Conservation (phyloP, 345 rosid genomes). For the Clausena lansium region DNA sequence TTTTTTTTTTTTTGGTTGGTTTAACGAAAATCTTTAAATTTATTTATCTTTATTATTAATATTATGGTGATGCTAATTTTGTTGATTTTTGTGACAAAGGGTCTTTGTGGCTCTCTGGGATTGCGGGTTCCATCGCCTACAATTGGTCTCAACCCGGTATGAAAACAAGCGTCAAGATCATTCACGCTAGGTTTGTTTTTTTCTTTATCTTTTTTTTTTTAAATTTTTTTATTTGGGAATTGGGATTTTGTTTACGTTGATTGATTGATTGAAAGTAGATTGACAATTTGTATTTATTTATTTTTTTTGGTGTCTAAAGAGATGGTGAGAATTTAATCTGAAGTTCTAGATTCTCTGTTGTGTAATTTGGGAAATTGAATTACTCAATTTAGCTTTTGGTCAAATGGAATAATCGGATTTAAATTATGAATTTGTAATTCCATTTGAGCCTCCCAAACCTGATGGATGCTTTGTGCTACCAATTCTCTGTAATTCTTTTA, state of each 20-base stretch:
- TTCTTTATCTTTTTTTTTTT: background rate
- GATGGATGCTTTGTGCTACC: background rate
- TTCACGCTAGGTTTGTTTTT: conserved; percentile 74
- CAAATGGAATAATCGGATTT: background rate
- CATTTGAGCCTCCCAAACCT: background rate
- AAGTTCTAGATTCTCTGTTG: background rate
- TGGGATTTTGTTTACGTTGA: background rate
- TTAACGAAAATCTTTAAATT: background rate
- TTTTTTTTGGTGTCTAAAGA: background rate
- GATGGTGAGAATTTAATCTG: background rate
- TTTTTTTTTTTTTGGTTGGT: background rate
- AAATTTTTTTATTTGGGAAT: background rate
- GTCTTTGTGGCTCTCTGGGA: conserved; percentile 83
- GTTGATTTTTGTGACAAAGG: conserved; percentile 35
- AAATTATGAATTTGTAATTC: background rate
- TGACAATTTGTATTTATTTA: too few relatives aligned
- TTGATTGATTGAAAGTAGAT: background rate
- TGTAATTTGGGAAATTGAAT: background rate
- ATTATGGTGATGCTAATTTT: background rate
- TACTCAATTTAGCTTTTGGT: background rate
- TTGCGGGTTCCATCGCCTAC: conserved; percentile 82
- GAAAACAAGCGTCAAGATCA: conserved; percentile 95
- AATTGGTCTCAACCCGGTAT: conserved; percentile 94
- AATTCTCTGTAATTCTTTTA: background rate
- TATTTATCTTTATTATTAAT: background rate